Conservation (phyloP, 495 filamentous ascomycete species). For the Letharia lupina region DNA sequence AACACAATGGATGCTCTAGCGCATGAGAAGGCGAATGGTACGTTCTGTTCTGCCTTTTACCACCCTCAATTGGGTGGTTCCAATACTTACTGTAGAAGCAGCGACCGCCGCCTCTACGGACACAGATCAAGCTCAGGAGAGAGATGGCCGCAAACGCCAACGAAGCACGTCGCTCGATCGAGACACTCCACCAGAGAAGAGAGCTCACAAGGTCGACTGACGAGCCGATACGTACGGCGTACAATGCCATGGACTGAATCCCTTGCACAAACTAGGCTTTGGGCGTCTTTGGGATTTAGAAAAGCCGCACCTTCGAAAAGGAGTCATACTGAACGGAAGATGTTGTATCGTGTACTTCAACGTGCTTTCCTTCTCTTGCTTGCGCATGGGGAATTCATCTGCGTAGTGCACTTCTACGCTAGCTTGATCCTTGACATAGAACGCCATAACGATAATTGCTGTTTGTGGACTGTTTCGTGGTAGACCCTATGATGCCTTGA, state of each 20-base stretch:
- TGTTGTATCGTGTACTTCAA: no score
- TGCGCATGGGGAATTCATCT: neutral
- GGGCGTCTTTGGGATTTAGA: neutral
- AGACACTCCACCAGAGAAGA: neutral
- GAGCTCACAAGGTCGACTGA: neutral
- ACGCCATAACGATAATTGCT: neutral
- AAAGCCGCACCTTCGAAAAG: neutral
- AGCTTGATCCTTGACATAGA: neutral
- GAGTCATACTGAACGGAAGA: neutral
- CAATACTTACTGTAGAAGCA: neutral
- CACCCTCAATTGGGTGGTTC: neutral
- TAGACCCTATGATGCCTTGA: no score
- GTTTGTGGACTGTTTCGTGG: neutral
- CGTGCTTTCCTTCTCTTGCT: neutral
- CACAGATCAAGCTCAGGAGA: no score
- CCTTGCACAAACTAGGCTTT: neutral
- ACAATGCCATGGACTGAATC: no score
- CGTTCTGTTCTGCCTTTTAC: neutral
- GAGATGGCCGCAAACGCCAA: neutral
- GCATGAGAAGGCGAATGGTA: neutral
- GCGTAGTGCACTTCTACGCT: neutral
- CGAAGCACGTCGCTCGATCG: neutral
- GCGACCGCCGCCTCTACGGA: neutral
- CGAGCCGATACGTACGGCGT: neutral
- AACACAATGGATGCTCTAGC: neutral